Conservation (phyloP, 192 early-diverging fungal genomes). For the Gaertneriomyces semiglobifer region DNA sequence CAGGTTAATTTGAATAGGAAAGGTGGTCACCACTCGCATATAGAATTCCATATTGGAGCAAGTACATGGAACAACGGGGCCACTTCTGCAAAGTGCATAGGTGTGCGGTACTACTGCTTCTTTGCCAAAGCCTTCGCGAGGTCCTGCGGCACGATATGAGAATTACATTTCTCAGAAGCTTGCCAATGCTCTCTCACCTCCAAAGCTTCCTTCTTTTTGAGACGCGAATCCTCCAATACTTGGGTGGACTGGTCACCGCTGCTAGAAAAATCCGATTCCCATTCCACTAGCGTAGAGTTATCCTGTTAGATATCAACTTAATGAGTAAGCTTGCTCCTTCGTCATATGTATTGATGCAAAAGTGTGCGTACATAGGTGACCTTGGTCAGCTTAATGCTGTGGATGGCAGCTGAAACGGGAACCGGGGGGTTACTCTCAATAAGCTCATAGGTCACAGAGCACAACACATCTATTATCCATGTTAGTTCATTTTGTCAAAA, state of each 20-base stretch:
- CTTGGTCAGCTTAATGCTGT: slow-evolving; percentile 38
- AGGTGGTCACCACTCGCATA: background rate
- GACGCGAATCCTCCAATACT: slow-evolving; percentile 41
- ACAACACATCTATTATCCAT: slow-evolving; percentile 23
- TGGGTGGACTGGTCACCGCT: slow-evolving; percentile 29
- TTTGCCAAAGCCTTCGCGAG: no score
- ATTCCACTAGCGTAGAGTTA: slow-evolving; percentile 45
- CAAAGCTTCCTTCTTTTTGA: slow-evolving; percentile 44
- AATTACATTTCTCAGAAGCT: background rate
- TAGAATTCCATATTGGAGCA: background rate
- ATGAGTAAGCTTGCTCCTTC: background rate
- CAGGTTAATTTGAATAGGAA: background rate
- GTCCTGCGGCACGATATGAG: no score
- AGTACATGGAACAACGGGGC: background rate
- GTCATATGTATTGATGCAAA: no score
- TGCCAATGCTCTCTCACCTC: background rate
- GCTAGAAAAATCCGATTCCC: slow-evolving; percentile 42
- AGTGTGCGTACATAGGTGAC: slow-evolving; percentile 27
- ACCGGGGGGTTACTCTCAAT: slow-evolving; percentile 38
- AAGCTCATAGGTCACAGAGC: slow-evolving; percentile 42
- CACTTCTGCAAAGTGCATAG: slow-evolving; percentile 1
- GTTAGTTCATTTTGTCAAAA: background rate
- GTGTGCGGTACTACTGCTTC: background rate
- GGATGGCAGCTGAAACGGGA: slow-evolving; percentile 32
- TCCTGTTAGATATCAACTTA: slow-evolving; percentile 26